These are phyloP conservation scores for Murraya koenigii DNA, from an alignment of 345 rosid genomes.

Conservation along the genomic window DNA sequence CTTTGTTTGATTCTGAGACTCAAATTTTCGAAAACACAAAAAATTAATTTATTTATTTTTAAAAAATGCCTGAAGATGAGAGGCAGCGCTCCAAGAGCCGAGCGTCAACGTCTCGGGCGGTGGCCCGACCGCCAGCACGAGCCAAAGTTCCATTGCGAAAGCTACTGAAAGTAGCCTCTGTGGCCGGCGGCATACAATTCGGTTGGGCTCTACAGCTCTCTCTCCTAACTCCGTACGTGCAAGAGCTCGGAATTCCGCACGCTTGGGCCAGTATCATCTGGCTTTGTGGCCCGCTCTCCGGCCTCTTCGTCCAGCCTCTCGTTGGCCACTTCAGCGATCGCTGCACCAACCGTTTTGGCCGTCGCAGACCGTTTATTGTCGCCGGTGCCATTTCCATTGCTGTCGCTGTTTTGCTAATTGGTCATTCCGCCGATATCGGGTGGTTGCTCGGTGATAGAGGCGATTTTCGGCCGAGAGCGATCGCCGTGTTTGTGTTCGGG, in stretches of 20 bases:
- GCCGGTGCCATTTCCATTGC: conserved; percentile 58
- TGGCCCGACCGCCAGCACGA: conserved; percentile 21
- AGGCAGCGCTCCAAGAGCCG: conserved; percentile 35
- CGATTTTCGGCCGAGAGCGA: conserved; percentile 62
- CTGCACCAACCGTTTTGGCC: conserved; percentile 82
- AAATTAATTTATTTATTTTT: no score
- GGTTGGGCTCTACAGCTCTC: conserved; percentile 99
- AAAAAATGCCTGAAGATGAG: conserved; percentile 27
- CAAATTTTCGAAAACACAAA: not conserved
- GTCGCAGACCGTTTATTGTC: conserved; percentile 81
- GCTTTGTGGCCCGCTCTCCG: conserved; percentile 98
- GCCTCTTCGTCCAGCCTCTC: conserved; percentile 82
- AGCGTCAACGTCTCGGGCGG: conserved; percentile 27
- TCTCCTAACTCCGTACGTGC: conserved; percentile 88
- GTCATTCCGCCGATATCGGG: conserved; percentile 86
- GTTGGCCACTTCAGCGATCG: conserved; percentile 93
- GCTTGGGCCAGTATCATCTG: conserved; percentile 95
- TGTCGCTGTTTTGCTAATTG: conserved; percentile 63
- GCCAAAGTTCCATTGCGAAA: conserved; percentile 53
- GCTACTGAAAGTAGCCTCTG: conserved; percentile 83
- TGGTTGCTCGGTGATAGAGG: conserved; percentile 77
- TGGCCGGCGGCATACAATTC: conserved; percentile 93
- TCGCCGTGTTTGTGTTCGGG: conserved; percentile 71
- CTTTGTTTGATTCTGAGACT: not conserved
- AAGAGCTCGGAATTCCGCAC: conserved; percentile 96